phyloP scores from a whole-genome alignment of 2,329 filamentous ascomycete genomes.

The Pseudogymnoascus sp. region DNA sequence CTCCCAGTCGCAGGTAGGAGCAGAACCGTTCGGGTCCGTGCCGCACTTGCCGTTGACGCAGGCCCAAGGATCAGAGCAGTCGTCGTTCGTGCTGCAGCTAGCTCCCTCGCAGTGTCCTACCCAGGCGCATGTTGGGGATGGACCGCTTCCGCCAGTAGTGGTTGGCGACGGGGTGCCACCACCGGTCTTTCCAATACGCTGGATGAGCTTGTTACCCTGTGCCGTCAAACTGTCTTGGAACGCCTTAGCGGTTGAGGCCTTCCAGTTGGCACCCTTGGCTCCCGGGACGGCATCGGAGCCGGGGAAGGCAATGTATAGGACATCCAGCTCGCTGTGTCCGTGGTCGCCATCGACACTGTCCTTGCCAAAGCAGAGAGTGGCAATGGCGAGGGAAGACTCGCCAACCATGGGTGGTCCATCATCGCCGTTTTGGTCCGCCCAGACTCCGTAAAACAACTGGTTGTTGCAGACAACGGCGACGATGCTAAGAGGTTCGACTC shows the following conservation, averaged over 20 bases:
- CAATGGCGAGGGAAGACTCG: conserved; percentile 50
- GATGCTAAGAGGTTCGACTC: conserved; percentile 44
- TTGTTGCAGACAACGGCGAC: conserved; percentile 48
- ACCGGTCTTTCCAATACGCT: conserved; percentile 25
- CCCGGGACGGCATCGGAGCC: conserved; percentile 51
- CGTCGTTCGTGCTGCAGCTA: conserved; percentile 13
- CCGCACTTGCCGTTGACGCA: conserved; percentile 16
- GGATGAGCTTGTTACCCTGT: conserved; percentile 46
- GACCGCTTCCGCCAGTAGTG: conserved; percentile 9
- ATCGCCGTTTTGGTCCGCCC: conserved; percentile 54
- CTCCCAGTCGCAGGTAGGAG: conserved; percentile 14
- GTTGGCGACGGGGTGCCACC: conserved; percentile 2
- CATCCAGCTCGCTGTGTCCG: conserved; percentile 50
- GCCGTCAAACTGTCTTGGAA: conserved; percentile 47
- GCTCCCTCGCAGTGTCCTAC: conserved; percentile 18
- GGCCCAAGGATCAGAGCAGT: conserved; percentile 16
- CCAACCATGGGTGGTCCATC: conserved; percentile 41
- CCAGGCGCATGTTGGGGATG: conserved; percentile 15
- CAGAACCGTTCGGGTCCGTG: not conserved
- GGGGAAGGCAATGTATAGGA: conserved; percentile 55
- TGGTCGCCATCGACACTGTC: conserved; percentile 44
- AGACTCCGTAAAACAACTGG: conserved; percentile 49
- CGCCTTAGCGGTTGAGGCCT: conserved; percentile 37
- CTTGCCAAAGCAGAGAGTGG: conserved; percentile 47
- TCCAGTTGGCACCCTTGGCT: conserved; percentile 45